Evolutionary conservation across 495 filamentous ascomycete genomes (phyloP), one percentile per base, ranked within the genome.

Genomic region (Annulohypoxylon stygium): DNA sequence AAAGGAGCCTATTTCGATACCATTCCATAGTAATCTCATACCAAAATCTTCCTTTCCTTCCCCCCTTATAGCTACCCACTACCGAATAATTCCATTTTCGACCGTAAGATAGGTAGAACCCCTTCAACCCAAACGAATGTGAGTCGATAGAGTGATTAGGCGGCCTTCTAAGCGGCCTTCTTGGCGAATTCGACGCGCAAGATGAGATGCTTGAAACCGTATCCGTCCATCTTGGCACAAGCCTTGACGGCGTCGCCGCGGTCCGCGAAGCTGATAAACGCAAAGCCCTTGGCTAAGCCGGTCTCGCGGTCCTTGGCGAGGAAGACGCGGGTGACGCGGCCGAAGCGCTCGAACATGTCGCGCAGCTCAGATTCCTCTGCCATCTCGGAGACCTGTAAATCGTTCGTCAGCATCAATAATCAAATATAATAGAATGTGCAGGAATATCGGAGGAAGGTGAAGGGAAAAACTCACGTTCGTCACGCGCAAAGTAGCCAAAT

Each of bases 211-310:
- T 91, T 91, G 83, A 94, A 97, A 78, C 93, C 93, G 82, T 92
- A 97, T 73, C 97, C 97, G 84, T 99, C 96, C 91, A 99, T 93
- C 86, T 97, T 98, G 84, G 92, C 91, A 83, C 95, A 97, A 7
- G 96, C 96, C 82, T 90, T 92, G 65, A 92, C 90, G 63, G 96
- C 96, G 83, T 99, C 97, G 67, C 84, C 81, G 73, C 95, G 88
- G 72, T 98, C 96, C 57, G 90, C 90, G 81, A 94, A 99, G 80
- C 93, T 97, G 84, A 99, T 97, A 81, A 99, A 99, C 16, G 96
- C 96, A 78, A 98, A 99, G 50, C 96, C 96, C 88, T 99, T 99
- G 61, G 97, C 96, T 74, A 93, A 79, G 64, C 93, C 91, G 37
- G 97, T 98, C 55, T 98, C 97, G 79, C 96, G 86, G 83, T 99